Evolutionary conservation across 1,139 yeast species (phyloP).

Genomic region (Kodamaea fungicola): DNA sequence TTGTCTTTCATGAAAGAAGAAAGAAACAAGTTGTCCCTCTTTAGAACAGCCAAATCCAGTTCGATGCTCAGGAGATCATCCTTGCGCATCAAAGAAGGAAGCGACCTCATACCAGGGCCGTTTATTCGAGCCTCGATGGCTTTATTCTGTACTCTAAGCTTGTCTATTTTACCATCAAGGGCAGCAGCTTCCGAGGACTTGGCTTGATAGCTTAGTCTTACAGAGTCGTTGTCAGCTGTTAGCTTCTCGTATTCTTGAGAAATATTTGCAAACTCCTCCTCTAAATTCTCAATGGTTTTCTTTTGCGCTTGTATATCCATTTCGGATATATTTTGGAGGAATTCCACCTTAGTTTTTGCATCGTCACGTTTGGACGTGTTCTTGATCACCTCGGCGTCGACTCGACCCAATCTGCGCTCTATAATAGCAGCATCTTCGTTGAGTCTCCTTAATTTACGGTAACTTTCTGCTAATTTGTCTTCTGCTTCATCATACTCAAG

Average conservation of each 20-base stretch:
- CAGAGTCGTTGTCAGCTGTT: constrained; percentile 33
- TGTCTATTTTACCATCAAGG: constrained; percentile 31
- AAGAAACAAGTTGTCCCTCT: constrained; percentile 35
- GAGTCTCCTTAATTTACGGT: constrained; percentile 42
- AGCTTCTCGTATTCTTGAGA: constrained; percentile 24
- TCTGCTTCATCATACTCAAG: constrained; percentile 47
- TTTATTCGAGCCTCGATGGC: constrained; percentile 32
- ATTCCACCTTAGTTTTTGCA: constrained; percentile 15
- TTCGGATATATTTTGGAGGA: constrained; percentile 16
- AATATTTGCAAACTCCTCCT: constrained; percentile 25
- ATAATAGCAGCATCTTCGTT: constrained; percentile 48
- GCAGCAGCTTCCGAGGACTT: constrained; percentile 57
- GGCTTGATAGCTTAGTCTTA: constrained; percentile 50
- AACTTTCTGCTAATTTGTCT: constrained; percentile 44
- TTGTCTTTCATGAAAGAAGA: constrained; percentile 27
- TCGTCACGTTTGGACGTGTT: constrained; percentile 16
- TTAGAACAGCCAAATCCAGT: constrained; percentile 22
- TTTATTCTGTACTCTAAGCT: constrained; percentile 24
- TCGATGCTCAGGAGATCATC: constrained; percentile 34
- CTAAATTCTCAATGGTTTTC: constrained; percentile 25
- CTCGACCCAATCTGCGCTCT: constrained; percentile 46
- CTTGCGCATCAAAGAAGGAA: constrained; percentile 37
- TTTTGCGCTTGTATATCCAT: constrained; percentile 24
- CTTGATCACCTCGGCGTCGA: constrained; percentile 30
- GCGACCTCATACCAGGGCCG: constrained; percentile 41